Base-by-base conservation (phyloP, 306 rosid species). In the Nissolia schottii region DNA sequence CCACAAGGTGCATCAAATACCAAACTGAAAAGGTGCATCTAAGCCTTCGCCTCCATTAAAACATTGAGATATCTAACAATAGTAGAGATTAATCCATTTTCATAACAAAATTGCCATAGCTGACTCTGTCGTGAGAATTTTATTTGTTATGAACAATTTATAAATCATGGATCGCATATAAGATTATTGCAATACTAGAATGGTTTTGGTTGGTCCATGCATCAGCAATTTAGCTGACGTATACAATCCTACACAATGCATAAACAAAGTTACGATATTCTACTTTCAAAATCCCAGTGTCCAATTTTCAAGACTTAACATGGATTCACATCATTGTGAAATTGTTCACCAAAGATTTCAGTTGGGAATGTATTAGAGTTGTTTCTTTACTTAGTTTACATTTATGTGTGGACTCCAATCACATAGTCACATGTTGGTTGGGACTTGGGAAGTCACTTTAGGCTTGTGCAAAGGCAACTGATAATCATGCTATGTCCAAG, bases 321-420 rank as follows among this genome's bases (percentile, higher is more conserved):
- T 24, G 59, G 60, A 72, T 45, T 45, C 59, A 59, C 76, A 71
- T 70, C 10, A 28, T 41, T 57, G 24, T 63, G 13, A 37, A 63
- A 23, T 64, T 64, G 45, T 27, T 64, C 23, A 64, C 18, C 25
- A 45, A 48, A 66, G 5, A 46, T 16, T 45, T 27, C 41, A 45
- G 15, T 9, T 45, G 41, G 45, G 45, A 48, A 20, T 19, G 18
- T 32, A 13, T 49, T 19, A 49, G 46, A 28, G 43, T 46, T 19
- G 24, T 67, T 31, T 13, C 23, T 41, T 41, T 13, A 14, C 54
- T 64, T 14, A 22, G 8, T 2, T 67, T 49, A 31, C 1, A 13
- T 67, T 22, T 48, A 45, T n/a, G n/a, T n/a, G n/a, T n/a, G n/a
- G n/a, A 46, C 28, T 46, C 59, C 15, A 37, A 35, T 12, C 18